Base-by-base conservation (phyloP, 768 basidiomycete genomes). In the Bullera alba region DNA sequence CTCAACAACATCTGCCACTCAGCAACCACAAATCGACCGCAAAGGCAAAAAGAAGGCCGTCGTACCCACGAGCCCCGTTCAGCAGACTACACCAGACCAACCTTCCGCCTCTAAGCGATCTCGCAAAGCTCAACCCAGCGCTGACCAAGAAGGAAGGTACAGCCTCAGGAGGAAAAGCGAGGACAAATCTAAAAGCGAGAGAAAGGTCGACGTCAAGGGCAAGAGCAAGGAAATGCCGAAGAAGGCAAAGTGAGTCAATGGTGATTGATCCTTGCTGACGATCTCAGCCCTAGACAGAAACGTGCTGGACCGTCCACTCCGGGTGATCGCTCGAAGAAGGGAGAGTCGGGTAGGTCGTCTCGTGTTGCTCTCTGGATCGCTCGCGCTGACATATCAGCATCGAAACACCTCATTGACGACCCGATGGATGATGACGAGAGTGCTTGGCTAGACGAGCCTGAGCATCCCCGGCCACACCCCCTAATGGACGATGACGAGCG, bases 21-120 rank as follows among this genome's bases (percentile, higher is more conserved):
- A n/a, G n/a, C n/a, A n/a, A n/a, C n/a, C n/a, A 34, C 32, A 34
- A 34, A n/a, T n/a, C 10, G 65, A 67, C 46, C 54, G 54, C 58
- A 92, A 92, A 58, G 91, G 89, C 51, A 95, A 95, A 82, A 93
- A 92, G 76, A 85, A 87, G 63, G 89, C 87, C 32, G 80, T 78
- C 27, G 83, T 84, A 42, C 85, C 88, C 73, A 82, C 51, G 54
- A 43, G 52, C 54, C 21, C 19, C 49, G 30, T 42, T n/a, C n/a
- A n/a, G n/a, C 54, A 15, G 58, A 54, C n/a, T n/a, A 75, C 77
- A 22, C 66, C 67, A 14, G 44, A 51, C 6, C 17, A 14, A 6
- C 10, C 27, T 41, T 42, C 38, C 4, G 12, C n/a, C 23, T 25
- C 17, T 19, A 55, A 85, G 82, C 60, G 76, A 77, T 42, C 79